Evolutionary conservation across 306 rosid species (phyloP), one percentile per base, ranked within the genome.

Genomic region (Rosa persica): DNA sequence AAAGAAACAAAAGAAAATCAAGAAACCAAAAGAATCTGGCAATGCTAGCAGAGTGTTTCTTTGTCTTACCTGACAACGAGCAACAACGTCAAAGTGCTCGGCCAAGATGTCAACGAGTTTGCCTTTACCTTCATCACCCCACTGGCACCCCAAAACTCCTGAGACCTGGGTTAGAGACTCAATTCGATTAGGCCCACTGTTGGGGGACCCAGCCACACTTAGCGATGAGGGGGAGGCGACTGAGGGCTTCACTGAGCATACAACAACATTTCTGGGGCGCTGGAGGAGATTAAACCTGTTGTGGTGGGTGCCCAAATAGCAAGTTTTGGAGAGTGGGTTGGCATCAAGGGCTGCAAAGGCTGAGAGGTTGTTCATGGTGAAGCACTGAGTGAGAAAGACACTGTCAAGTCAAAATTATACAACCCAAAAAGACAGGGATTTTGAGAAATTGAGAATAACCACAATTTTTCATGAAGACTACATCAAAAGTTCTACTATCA

Each of bases 61-160:
- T 43, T 27, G 20, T 34, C 13, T 25, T 76, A 93, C 99, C 98
- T 95, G 97, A 76, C 99, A 95, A 72, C 97, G 98, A 81, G 99
- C 97, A 80, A 95, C 99, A 75, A 95, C 74, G 68, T 93, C 87
- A 70, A 95, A 95, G 89, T 95, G 97, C 30, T 87, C 85, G 34
- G 97, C 99, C 85, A 92, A 85, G 87, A 95, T 85, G 47, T 93
- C 99, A 2, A 95, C 98, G 43, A 95, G 94, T 66, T 95, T 95
- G 39, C 99, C 99, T 78, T 95, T 95, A 46, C 99, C 99, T 86
- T 95, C 99, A 70, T 95, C 99, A 2, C 99, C 98, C 98, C 98
- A 95, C 73, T 95, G 99, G 83, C 94, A 86, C 38, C 99, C 98
- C 74, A 93, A 76, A 17, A 95, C 99, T 12, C 94, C 98, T 0